These are phyloP conservation scores for Immersiporthe knoxdaviesiana DNA, from an alignment of 2,329 filamentous ascomycete species.

Conservation along the genomic window DNA sequence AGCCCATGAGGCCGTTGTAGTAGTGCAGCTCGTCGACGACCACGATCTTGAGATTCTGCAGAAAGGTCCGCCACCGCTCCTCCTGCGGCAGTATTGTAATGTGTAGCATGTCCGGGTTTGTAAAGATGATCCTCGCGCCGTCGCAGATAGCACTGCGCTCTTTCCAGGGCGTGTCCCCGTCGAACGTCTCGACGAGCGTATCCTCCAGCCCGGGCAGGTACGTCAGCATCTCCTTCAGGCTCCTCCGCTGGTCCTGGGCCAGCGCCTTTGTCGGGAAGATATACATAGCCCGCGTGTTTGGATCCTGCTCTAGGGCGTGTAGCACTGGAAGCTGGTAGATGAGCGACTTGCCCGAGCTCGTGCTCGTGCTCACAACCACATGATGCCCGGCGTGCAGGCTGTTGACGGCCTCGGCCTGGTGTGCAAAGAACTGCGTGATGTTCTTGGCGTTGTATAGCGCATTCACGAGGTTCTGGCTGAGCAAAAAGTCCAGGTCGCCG, in stretches of 20 bases:
- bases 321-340: constrained; percentile 96
- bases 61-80: constrained; percentile 81
- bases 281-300: constrained; percentile 84
- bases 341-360: constrained; percentile 95
- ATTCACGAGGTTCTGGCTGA: constrained; percentile 94
- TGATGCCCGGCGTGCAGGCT: constrained; percentile 78
- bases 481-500: constrained; percentile 80
- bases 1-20: constrained; percentile 93
- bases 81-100: constrained; percentile 93
- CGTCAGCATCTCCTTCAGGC: constrained; percentile 79
- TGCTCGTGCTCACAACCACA: constrained; percentile 92
- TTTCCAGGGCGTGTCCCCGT: constrained; percentile 87
- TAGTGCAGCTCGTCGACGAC: constrained; percentile 93
- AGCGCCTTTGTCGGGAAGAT: constrained; percentile 98
- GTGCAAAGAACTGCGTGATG: constrained; percentile 84
- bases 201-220: constrained; percentile 80
- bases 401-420: constrained; percentile 94
- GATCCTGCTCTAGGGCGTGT: constrained; percentile 79
- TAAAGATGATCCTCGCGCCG: constrained; percentile 90
- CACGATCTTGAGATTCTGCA: constrained; percentile 89
- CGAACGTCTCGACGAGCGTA: constrained; percentile 86
- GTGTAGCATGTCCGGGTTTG: constrained; percentile 97
- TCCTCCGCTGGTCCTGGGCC: constrained; percentile 90
- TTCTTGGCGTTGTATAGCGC: constrained; percentile 89
- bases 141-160: constrained; percentile 82